A percentile compares a stretch with the other conserved stretches of the same genome.
phyloP scores from a whole-genome alignment of 441 rosid genomes.

The Raphanus hybrid region DNA sequence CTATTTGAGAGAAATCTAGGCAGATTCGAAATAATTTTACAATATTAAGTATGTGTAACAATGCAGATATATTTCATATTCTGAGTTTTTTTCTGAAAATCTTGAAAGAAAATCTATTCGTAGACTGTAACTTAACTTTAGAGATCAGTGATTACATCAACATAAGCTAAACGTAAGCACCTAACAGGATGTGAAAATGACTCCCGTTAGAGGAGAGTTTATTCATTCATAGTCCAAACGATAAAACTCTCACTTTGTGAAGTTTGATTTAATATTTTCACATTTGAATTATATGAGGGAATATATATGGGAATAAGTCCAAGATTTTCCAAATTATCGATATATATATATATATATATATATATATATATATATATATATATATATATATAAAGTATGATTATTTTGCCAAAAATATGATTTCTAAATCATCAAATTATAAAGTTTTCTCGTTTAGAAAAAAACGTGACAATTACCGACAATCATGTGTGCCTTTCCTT shows the following conservation, averaged over 20 bases:
- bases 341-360: neutral
- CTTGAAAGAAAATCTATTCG: too few relatives aligned
- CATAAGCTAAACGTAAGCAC: constrained; percentile 1
- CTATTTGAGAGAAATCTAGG: too few relatives aligned
- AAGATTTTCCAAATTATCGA: neutral
- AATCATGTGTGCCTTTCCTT: too few relatives aligned
- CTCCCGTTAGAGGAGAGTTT: neutral
- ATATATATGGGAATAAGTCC: neutral
- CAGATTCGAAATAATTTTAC: too few relatives aligned
- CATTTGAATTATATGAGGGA: neutral
- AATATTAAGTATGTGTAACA: too few relatives aligned
- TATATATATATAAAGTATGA: neutral
- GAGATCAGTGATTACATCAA: neutral
- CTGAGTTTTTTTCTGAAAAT: too few relatives aligned
- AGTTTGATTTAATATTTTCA: neutral
- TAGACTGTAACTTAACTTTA: too few relatives aligned
- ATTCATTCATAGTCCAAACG: neutral
- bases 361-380: neutral
- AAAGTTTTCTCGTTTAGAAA: too few relatives aligned
- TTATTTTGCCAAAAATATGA: too few relatives aligned
- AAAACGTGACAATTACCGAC: too few relatives aligned
- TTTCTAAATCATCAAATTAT: too few relatives aligned
- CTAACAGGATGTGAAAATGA: neutral
- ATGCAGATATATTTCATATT: too few relatives aligned
- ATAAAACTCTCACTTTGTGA: neutral